phyloP scores from a whole-genome alignment of 129 eudicot species.

The Cynara cardunculus region DNA sequence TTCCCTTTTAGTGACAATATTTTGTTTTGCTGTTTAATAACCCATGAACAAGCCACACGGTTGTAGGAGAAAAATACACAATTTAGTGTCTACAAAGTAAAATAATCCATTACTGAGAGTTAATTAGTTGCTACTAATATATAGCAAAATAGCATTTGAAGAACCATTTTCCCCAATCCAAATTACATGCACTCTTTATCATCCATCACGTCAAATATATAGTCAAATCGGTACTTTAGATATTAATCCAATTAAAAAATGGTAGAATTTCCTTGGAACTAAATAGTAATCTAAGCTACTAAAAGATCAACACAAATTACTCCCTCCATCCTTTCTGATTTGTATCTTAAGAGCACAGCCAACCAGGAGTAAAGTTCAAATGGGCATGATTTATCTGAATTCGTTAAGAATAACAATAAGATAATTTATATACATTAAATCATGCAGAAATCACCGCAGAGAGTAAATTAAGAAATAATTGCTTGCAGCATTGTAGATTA shows the following conservation, averaged over 20 bases:
- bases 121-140: too few relatives aligned
- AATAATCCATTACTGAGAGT: too few relatives aligned
- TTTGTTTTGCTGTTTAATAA: not conserved
- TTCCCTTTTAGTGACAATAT: not conserved
- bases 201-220: not conserved
- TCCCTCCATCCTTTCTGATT: not conserved
- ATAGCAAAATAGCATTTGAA: too few relatives aligned
- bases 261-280: not conserved
- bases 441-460: not conserved
- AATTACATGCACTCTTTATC: not conserved
- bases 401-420: not conserved
- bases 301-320: not conserved
- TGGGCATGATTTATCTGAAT: not conserved
- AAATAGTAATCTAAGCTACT: not conserved
- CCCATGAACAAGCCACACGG: not conserved
- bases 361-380: not conserved
- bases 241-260: not conserved
- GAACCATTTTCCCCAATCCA: too few relatives aligned
- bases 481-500: not conserved
- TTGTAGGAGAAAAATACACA: not conserved
- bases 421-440: not conserved
- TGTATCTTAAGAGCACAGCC: not conserved
- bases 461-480: not conserved
- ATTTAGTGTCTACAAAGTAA: too few relatives aligned
- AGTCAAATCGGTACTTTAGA: not conserved